Percentiles rank a stretch among this genome's conserved stretches.
These are phyloP conservation scores for Boletus bicolor DNA, from an alignment of 768 basidiomycete species.

Conservation along the genomic window DNA sequence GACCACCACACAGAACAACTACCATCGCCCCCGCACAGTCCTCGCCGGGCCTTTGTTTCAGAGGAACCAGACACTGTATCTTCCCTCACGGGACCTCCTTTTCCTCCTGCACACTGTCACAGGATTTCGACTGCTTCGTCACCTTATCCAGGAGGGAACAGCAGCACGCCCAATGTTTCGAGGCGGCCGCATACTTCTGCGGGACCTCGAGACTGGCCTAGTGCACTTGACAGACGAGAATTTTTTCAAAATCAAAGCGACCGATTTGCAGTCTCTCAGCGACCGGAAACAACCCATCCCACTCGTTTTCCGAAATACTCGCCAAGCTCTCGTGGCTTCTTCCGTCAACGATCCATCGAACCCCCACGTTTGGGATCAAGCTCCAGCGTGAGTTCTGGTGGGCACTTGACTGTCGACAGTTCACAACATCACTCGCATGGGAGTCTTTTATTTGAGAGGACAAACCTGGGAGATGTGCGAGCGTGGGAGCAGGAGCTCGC, in stretches of 20 bases:
- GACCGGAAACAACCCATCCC: constrained; percentile 31
- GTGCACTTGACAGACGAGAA: constrained; percentile 23
- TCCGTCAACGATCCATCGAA: constrained; percentile 23
- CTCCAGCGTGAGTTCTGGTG: constrained; percentile 45
- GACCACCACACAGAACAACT: constrained; percentile 29
- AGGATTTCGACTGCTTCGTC: constrained; percentile 31
- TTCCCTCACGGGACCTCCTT: neutral
- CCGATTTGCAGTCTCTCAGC: constrained; percentile 14
- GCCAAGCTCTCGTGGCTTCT: constrained; percentile 11
- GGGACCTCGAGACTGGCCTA: constrained; percentile 59
- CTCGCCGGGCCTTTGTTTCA: constrained; percentile 4
- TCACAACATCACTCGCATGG: constrained; percentile 14
- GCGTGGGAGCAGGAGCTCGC: constrained; percentile 82
- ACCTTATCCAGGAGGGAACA: constrained; percentile 28
- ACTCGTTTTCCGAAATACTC: constrained; percentile 12
- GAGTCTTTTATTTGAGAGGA: constrained; percentile 26
- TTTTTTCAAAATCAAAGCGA: constrained; percentile 12
- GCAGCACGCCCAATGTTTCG: constrained; percentile 30
- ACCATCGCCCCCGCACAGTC: constrained; percentile 42
- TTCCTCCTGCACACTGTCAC: constrained; percentile 20
- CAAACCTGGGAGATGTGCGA: constrained; percentile 39
- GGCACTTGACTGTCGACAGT: constrained; percentile 29
- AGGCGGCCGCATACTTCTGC: constrained; percentile 72
- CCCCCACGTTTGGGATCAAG: constrained; percentile 34
- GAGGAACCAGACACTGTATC: constrained; percentile 10